A percentile compares a stretch with the other conserved stretches of the same genome.
phyloP scores from a whole-genome alignment of 805 yeast species.

The Soucietia sequanensis region DNA sequence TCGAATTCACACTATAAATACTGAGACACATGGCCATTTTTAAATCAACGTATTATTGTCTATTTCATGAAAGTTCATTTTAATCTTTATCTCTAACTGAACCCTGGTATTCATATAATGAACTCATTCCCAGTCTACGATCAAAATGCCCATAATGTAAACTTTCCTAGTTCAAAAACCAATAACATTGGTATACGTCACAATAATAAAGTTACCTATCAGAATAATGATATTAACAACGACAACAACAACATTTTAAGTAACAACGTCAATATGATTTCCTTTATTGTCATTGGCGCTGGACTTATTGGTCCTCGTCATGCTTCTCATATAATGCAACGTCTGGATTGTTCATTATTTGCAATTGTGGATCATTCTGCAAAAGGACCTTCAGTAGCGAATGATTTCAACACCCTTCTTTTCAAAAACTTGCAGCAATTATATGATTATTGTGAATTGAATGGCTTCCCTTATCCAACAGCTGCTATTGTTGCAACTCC shows the following conservation, averaged over 20 bases:
- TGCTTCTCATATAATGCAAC: slow-evolving; percentile 29
- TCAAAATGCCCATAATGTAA: too few species aligned
- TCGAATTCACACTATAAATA: too few species aligned
- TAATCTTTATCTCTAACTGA: too few species aligned
- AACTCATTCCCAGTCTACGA: too few species aligned
- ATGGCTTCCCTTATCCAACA: slow-evolving; percentile 26
- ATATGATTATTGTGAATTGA: slow-evolving; percentile 21
- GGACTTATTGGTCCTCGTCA: slow-evolving; percentile 44
- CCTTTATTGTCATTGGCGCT: slow-evolving; percentile 35
- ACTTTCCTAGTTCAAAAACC: too few species aligned
- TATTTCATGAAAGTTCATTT: too few species aligned
- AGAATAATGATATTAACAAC: too few species aligned
- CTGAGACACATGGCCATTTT: too few species aligned
- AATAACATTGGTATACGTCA: too few species aligned
- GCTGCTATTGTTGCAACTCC: slow-evolving; percentile 44
- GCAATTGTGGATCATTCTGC: slow-evolving; percentile 36
- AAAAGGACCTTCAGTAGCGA: slow-evolving; percentile 30
- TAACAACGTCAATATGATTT: slow-evolving; percentile 7
- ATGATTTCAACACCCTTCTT: slow-evolving; percentile 19
- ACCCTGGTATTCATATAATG: too few species aligned
- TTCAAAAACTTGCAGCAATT: slow-evolving; percentile 25
- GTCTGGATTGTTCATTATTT: slow-evolving; percentile 25
- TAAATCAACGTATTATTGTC: too few species aligned
- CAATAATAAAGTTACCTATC: too few species aligned
- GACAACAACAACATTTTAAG: background rate